phyloP scores from a whole-genome alignment of 331 rosid genomes.

The Ulmus americana region DNA sequence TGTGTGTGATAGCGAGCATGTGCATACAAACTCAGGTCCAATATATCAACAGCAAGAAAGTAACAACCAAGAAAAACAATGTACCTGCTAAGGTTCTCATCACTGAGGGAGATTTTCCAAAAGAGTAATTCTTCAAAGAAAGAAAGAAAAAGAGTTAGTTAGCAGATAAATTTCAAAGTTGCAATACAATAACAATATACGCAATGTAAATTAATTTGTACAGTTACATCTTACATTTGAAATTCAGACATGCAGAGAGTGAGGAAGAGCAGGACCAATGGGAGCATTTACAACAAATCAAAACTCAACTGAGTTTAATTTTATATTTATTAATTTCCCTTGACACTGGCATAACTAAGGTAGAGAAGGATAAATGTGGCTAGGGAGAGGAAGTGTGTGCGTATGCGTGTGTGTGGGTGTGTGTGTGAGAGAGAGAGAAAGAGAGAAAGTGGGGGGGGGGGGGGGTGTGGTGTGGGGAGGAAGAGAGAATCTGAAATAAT shows the following conservation, averaged over 20 bases:
- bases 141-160: conserved; percentile 5
- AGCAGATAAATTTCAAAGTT: conserved; percentile 1
- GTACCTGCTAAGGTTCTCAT: conserved; percentile 96
- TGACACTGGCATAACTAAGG: too few species aligned
- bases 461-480: too few species aligned
- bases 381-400: not conserved
- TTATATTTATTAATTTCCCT: too few species aligned
- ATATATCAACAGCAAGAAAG: conserved; percentile 9
- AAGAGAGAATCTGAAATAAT: too few species aligned
- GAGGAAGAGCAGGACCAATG: not conserved
- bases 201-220: too few species aligned
- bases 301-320: not conserved
- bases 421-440: too few species aligned
- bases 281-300: not conserved
- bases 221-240: too few species aligned
- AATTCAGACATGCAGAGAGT: not conserved
- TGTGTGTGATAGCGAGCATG: not conserved
- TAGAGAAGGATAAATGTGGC: too few species aligned
- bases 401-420: not conserved
- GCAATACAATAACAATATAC: not conserved
- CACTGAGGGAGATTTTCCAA: conserved; percentile 84
- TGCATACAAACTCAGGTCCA: not conserved
- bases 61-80: conserved; percentile 30
- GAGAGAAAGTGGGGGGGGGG: not conserved
- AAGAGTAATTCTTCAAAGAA: conserved; percentile 69